Conservation (phyloP, 345 rosid species). For the Eucalyptus curtisii region DNA sequence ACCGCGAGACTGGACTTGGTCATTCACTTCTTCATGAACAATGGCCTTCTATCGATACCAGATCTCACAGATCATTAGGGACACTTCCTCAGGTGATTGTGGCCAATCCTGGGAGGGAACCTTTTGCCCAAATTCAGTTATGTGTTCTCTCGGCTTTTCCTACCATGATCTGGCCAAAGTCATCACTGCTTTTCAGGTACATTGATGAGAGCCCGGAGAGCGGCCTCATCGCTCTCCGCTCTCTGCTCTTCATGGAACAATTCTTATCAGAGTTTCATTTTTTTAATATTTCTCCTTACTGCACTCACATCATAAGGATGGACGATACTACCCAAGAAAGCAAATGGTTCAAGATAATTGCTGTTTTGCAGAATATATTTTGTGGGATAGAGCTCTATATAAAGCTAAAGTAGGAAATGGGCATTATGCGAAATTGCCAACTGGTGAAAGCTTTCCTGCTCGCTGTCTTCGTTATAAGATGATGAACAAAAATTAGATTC, state of each 20-base stretch:
- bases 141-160: conserved; percentile 14
- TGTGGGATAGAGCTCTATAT: not conserved
- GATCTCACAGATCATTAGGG: not conserved
- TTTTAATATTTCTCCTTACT: not conserved
- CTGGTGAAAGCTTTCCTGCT: not conserved
- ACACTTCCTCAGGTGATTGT: not conserved
- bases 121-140: conserved; percentile 22
- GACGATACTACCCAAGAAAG: not conserved
- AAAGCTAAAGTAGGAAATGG: not conserved
- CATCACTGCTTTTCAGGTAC: not conserved
- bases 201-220: not conserved
- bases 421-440: not conserved
- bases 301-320: not conserved
- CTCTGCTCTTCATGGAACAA: not conserved
- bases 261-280: not conserved
- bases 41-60: conserved; percentile 7
- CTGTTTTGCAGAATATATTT: not conserved
- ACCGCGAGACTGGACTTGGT: not conserved
- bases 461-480: not conserved
- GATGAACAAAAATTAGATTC: not conserved
- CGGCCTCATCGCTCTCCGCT: not conserved
- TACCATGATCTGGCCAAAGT: not conserved
- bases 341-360: not conserved
- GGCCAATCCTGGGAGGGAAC: not conserved
- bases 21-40: not conserved